Conservation (phyloP, 805 yeast genomes). For the Metschnikowia matae region DNA sequence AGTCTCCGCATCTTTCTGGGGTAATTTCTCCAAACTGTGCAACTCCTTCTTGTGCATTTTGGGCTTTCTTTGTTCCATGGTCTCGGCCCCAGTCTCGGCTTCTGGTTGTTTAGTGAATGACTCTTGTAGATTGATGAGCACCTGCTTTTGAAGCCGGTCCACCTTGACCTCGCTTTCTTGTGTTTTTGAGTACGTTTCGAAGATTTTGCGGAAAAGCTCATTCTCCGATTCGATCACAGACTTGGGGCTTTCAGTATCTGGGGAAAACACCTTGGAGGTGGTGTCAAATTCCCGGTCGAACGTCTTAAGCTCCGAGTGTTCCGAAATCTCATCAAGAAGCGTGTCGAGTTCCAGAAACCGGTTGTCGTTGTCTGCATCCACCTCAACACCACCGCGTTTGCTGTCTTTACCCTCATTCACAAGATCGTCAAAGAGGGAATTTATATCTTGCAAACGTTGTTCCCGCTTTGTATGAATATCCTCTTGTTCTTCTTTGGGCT, state of each 20-base stretch:
- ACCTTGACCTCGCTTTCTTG: slow-evolving; percentile 1
- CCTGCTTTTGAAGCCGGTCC: slow-evolving; percentile 9
- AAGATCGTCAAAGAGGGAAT: slow-evolving; percentile 1
- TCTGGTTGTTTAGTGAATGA: slow-evolving; percentile 9
- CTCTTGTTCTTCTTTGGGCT: not conserved
- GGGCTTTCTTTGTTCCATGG: not conserved
- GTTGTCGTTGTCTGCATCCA: not conserved
- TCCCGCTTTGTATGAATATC: not conserved
- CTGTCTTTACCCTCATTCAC: not conserved
- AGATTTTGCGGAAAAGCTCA: slow-evolving; percentile 14
- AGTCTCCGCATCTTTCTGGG: not conserved
- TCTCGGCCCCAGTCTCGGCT: not conserved
- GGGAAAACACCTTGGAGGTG: not conserved
- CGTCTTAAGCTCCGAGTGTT: not conserved
- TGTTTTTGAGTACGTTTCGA: slow-evolving; percentile 14
- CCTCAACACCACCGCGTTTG: not conserved
- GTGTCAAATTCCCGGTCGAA: not conserved
- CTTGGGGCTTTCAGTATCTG: not conserved
- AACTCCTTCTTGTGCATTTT: not conserved
- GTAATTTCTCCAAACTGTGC: not conserved
- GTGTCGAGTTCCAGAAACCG: not conserved
- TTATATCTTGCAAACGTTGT: not conserved
- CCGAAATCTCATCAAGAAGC: not conserved
- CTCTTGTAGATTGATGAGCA: slow-evolving; percentile 15
- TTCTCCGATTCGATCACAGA: slow-evolving; percentile 13